A percentile compares a stretch with the other conserved stretches of the same genome.
Evolutionary conservation across 768 basidiomycete genomes (phyloP).

Genomic region (Peribolospora kevripleyi): DNA sequence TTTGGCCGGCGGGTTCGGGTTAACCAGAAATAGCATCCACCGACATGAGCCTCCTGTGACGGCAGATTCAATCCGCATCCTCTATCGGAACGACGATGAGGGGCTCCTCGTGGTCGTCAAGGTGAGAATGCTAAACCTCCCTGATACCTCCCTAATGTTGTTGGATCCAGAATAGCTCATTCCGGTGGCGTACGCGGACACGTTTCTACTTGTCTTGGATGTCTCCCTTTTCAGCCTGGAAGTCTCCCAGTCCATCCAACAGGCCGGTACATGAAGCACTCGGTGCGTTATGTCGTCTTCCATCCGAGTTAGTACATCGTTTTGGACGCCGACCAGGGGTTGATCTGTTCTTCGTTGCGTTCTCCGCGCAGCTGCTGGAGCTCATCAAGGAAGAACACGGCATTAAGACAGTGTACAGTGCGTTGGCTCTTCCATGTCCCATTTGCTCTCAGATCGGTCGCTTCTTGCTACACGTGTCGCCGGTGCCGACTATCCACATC

Average conservation of each 20-base stretch:
- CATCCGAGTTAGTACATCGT: too few relatives aligned
- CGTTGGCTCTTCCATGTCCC: slow-evolving; percentile 18
- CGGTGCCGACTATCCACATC: neutral
- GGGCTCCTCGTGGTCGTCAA: slow-evolving; percentile 85
- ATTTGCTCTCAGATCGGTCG: neutral
- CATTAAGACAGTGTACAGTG: slow-evolving; percentile 58
- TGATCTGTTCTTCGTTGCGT: too few relatives aligned
- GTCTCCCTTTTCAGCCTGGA: neutral
- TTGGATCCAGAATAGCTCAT: too few relatives aligned
- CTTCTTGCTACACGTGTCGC: too few relatives aligned
- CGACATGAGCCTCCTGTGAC: slow-evolving; percentile 94
- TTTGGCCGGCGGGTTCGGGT: too few relatives aligned
- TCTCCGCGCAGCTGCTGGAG: slow-evolving; percentile 31
- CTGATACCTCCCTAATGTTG: too few relatives aligned
- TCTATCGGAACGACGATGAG: slow-evolving; percentile 50
- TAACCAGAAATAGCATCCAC: slow-evolving; percentile 59
- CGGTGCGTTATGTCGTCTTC: too few relatives aligned
- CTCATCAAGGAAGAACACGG: slow-evolving; percentile 66
- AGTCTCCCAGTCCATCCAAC: slow-evolving; percentile 69
- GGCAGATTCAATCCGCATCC: slow-evolving; percentile 49
- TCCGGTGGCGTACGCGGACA: neutral
- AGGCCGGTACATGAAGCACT: slow-evolving; percentile 65
- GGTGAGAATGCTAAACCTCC: slow-evolving; percentile 35
- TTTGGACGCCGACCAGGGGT: too few relatives aligned
- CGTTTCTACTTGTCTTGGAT: neutral